phyloP scores from a whole-genome alignment of 2,329 filamentous ascomycete genomes.

The Orbilia ellipsospora region DNA sequence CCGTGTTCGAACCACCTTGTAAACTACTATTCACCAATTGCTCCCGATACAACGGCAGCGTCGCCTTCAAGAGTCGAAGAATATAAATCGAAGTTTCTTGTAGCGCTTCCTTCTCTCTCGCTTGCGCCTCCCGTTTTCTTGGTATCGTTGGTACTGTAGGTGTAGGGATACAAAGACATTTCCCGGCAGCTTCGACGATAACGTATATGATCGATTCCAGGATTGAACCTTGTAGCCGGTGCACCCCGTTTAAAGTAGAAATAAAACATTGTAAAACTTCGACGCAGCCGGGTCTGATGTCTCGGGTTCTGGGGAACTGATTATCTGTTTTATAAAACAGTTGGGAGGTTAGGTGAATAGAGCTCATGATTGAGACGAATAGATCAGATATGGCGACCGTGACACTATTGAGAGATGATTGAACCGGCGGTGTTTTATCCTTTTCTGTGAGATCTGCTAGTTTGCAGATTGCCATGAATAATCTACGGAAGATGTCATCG shows the following conservation, averaged over 20 bases:
- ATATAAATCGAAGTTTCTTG: slow-evolving; percentile 57
- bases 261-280: slow-evolving; percentile 50
- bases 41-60: slow-evolving; percentile 38
- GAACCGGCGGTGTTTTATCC: slow-evolving; percentile 6
- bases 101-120: slow-evolving; percentile 15
- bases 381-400: slow-evolving; percentile 32
- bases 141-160: background rate
- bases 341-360: slow-evolving; percentile 48
- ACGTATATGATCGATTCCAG: slow-evolving; percentile 55
- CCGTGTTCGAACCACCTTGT: background rate
- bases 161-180: slow-evolving; percentile 32
- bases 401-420: slow-evolving; percentile 10
- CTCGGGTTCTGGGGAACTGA: slow-evolving; percentile 7
- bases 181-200: slow-evolving; percentile 55
- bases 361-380: slow-evolving; percentile 47
- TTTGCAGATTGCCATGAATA: slow-evolving; percentile 42
- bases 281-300: slow-evolving; percentile 52
- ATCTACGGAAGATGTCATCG: slow-evolving; percentile 42
- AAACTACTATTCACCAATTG: slow-evolving; percentile 23
- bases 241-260: slow-evolving; percentile 31
- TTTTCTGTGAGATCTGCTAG: slow-evolving; percentile 14
- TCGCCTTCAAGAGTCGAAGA: slow-evolving; percentile 55
- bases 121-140: background rate
- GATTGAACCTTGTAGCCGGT: slow-evolving; percentile 48
- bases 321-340: slow-evolving; percentile 31